Evolutionary conservation across 768 basidiomycete species (phyloP).

Genomic region (Mycena albidolilacea): DNA sequence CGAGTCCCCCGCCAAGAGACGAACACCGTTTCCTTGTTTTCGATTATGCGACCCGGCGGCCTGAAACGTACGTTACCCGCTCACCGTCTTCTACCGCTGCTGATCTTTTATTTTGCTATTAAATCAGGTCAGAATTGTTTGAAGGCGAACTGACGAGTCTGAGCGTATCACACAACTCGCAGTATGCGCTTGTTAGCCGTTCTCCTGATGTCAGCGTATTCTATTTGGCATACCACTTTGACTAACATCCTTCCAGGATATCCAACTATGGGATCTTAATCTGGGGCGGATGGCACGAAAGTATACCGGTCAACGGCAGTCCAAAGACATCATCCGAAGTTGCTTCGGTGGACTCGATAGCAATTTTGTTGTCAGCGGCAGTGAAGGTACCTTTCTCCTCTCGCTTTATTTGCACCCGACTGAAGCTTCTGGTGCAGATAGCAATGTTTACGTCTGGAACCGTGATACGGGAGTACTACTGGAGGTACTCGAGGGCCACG

Average conservation of each 20-base stretch:
- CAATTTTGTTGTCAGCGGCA: conserved; percentile 93
- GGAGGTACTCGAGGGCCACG: conserved; percentile 92
- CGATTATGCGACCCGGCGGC: conserved; percentile 77
- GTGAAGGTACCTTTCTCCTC: conserved; percentile 78
- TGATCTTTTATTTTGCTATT: conserved; percentile 25
- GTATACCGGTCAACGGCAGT: conserved; percentile 90
- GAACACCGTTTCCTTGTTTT: conserved; percentile 84
- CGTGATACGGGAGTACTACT: conserved; percentile 85
- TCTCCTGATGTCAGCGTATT: conserved; percentile 80
- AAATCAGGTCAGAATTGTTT: conserved; percentile 70
- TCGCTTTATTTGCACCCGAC: conserved; percentile 10
- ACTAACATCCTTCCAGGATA: conserved; percentile 71
- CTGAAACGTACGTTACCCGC: conserved; percentile 71
- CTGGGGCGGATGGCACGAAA: conserved; percentile 80
- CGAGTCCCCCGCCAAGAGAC: conserved; percentile 54
- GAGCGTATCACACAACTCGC: conserved; percentile 88
- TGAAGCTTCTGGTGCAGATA: conserved; percentile 69
- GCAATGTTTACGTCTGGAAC: conserved; percentile 96
- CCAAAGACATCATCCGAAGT: conserved; percentile 88
- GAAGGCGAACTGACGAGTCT: conserved; percentile 92
- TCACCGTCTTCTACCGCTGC: background rate
- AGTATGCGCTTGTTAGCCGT: conserved; percentile 89
- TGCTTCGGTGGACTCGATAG: conserved; percentile 94
- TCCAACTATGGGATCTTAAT: conserved; percentile 89
- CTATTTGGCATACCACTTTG: conserved; percentile 33